Evolutionary conservation across 2,329 filamentous ascomycete species (phyloP), one percentile per base, ranked within the genome.

Genomic region (Paramyrothecium sp.): DNA sequence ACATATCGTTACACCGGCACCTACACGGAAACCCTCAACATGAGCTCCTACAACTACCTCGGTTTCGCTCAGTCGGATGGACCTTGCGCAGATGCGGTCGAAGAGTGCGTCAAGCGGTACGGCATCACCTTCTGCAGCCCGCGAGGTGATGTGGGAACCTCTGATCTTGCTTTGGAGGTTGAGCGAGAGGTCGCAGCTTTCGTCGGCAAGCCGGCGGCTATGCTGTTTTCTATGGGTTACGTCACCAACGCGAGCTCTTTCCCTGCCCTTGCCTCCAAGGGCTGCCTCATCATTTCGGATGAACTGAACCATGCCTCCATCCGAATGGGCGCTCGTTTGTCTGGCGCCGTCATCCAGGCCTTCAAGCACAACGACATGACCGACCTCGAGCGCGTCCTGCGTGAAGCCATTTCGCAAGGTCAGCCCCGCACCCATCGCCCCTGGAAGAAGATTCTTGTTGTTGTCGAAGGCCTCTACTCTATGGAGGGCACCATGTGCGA

Each of bases 401-500:
- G 95, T 47, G 93, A 98, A 71, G 90, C 88, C 63, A 98, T 99
- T 70, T 93, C 94, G 16, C 94, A 98, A 76, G 95, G 95, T 49
- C 95, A 99, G 72, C 95, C 95, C 54, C 90, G 95, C 63, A 99
- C 94, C n/a, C 95, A 99, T 75, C 90, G 95, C 30, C 95, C 95
- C 1, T 99, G 95, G 95, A 97, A 96, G 83, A 99, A 98, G 86
- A 98, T 99, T 59, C 75, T 99, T 54, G 91, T 99, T 49, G 93
- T 94, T 41, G 91, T 99, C 41, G 95, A 99, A 74, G 95, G 95
- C 65, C 84, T 99, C 20, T 99, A 99, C 81, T 98, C 94, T 1
- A 99, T 99, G 95, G 95, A 99, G 78, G 95, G 95, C 52, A 97
- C 93, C 63, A 96, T 99, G 91, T 95, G 91, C 75, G 95, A 99